Base-by-base conservation (phyloP, 768 basidiomycete genomes). In the Russula brevipes region DNA sequence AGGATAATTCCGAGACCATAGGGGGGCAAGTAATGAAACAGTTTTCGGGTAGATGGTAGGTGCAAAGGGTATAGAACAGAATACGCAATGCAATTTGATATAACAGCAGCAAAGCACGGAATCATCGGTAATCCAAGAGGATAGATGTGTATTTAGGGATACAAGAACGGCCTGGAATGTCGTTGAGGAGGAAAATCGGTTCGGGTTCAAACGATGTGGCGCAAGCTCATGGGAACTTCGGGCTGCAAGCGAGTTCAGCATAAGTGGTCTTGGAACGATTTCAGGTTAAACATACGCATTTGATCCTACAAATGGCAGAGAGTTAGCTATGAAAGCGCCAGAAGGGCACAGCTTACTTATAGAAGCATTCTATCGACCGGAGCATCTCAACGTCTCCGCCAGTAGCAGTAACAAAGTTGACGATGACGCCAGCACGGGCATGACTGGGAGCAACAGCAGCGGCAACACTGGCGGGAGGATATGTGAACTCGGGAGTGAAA, bases 331-430 rank as follows among this genome's bases (percentile, higher is more conserved):
- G 44, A 44, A 45, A 33, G 10, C 4, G 44, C 30, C 30, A 19
- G 35, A 24, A 60, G 14, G 44, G 31, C 60, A 17, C 47, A 31
- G 57, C 83, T 68, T 68, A 92, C 91, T 93, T 93, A 82, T 96
- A 98, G 78, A 94, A 96, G 82, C 94, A 96, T 80, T 98, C 96
- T 81, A 98, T 98, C 69, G 91, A 91, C 71, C 96, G 85, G 66
- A 98, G 79, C 94, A 98, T 97, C 78, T 98, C 96, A 59, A 98
- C 95, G 73, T 98, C 96, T 46, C 94, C 95, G 36, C 95, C 94
- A 14, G 94, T 94, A 59, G 95, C 96, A 60, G 95, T 97, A 65
- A 98, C 95, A 70, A 98, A 94, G 74, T 96, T 98, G 72, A 99
- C 83, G 64, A 97, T 83, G 57, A 98, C 90, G 35, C 96, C 97